Evolutionary conservation across 2,329 filamentous ascomycete genomes (phyloP).

Genomic region (Ceratocystis smalleyi): DNA sequence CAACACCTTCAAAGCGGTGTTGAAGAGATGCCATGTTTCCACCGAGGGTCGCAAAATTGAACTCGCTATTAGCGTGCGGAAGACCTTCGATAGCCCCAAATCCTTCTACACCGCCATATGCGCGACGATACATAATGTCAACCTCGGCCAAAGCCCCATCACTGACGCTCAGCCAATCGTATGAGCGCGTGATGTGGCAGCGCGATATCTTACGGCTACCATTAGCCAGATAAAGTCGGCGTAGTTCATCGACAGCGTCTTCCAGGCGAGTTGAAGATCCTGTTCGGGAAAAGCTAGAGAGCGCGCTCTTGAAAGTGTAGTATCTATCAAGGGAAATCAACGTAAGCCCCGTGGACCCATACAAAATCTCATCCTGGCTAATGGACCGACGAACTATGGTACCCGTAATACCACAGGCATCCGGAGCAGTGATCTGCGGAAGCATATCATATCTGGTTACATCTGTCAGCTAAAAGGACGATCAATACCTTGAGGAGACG

Average conservation of each 20-base stretch:
- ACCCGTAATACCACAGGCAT: conserved; percentile 31
- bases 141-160: conserved; percentile 37
- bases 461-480: background rate
- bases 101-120: conserved; percentile 36
- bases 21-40: conserved; percentile 1
- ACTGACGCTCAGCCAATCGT: conserved; percentile 41
- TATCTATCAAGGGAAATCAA: conserved; percentile 45
- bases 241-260: conserved; percentile 47
- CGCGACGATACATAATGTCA: conserved; percentile 39
- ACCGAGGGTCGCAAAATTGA: background rate
- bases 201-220: conserved; percentile 35
- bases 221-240: conserved; percentile 41
- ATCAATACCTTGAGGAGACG: background rate
- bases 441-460: conserved; percentile 29
- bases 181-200: conserved; percentile 37
- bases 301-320: conserved; percentile 48
- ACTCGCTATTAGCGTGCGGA: conserved; percentile 12
- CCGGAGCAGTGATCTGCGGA: conserved; percentile 29
- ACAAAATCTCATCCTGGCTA: conserved; percentile 45
- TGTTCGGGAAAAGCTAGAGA: conserved; percentile 40
- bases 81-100: conserved; percentile 33
- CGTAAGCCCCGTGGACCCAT: conserved; percentile 43
- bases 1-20: background rate
- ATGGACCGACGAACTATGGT: conserved; percentile 42
- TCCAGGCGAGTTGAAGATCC: conserved; percentile 34